phyloP scores from a whole-genome alignment of 2,329 filamentous ascomycete species.

The Myriosclerotinia duriaeana region DNA sequence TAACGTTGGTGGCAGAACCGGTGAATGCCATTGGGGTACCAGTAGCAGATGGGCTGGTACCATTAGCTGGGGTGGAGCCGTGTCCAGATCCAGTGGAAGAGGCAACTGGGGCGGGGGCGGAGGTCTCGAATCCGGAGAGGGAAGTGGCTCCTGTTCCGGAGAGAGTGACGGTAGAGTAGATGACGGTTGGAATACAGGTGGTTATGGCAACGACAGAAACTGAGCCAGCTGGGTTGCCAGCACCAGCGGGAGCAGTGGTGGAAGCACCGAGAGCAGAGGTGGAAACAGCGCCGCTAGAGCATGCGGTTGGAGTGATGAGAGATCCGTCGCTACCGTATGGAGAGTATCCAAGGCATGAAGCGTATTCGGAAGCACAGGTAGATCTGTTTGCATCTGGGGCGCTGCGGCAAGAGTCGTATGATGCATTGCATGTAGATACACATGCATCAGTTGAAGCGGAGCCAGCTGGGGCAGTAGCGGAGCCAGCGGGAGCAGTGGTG shows the following conservation, averaged over 20 bases:
- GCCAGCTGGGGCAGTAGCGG: not conserved
- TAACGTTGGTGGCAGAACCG: constrained; percentile 14
- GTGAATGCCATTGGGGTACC: constrained; percentile 25
- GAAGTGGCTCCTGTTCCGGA: not conserved
- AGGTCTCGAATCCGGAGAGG: not conserved
- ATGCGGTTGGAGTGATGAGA: not conserved
- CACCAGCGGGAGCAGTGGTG: constrained; percentile 6
- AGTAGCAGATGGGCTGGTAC: constrained; percentile 23
- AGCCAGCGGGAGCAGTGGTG: not conserved
- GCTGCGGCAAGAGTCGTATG: too few relatives aligned
- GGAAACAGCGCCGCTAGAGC: not conserved
- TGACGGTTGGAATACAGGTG: constrained; percentile 26
- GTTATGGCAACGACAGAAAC: constrained; percentile 23
- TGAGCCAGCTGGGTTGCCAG: not conserved
- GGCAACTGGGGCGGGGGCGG: not conserved
- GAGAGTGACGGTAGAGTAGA: constrained; percentile 25
- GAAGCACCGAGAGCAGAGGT: not conserved
- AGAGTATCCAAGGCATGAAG: too few relatives aligned
- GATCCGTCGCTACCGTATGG: too few relatives aligned
- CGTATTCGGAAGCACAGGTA: too few relatives aligned
- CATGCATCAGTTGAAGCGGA: constrained; percentile 1
- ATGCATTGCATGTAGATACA: not conserved
- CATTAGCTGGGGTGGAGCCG: constrained; percentile 10
- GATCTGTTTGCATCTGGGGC: too few relatives aligned
- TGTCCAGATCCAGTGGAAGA: constrained; percentile 16